A percentile compares a stretch with the other conserved stretches of the same genome.
Evolutionary conservation across 2,329 filamentous ascomycete genomes (phyloP).

Genomic region (Dothistroma septosporum): DNA sequence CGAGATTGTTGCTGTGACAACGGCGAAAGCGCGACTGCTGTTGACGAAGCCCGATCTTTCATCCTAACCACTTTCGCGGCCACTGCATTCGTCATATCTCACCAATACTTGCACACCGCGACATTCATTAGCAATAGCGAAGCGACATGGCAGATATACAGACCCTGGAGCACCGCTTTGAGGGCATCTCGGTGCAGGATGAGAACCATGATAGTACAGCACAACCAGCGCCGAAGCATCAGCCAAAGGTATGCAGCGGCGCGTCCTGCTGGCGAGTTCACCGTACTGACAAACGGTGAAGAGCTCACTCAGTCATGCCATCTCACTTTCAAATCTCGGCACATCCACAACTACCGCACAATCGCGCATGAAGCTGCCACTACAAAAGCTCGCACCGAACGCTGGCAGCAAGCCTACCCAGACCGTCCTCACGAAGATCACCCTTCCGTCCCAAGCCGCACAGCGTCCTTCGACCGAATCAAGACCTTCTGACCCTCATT

Average conservation of each 20-base stretch:
- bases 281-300: conserved; percentile 25
- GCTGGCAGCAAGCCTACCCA: conserved; percentile 44
- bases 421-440: conserved; percentile 53
- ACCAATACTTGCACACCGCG: conserved; percentile 9
- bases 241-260: conserved; percentile 64
- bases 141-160: conserved; percentile 54
- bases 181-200: conserved; percentile 83
- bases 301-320: conserved; percentile 46
- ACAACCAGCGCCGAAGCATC: conserved; percentile 51
- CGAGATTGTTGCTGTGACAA: conserved; percentile 6
- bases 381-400: conserved; percentile 83
- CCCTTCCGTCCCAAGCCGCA: conserved; percentile 64
- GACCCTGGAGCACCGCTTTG: conserved; percentile 79
- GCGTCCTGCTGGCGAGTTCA: conserved; percentile 8
- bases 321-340: conserved; percentile 48
- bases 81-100: background rate
- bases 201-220: conserved; percentile 61
- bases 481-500: conserved; percentile 25
- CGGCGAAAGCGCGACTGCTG: conserved; percentile 6
- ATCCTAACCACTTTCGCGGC: background rate
- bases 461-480: conserved; percentile 34
- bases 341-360: conserved; percentile 33
- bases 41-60: background rate
- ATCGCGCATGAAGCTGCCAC: conserved; percentile 65
- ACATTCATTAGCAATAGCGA: conserved; percentile 21